Evolutionary conservation across 1,284 basidiomycete genomes (phyloP).

Genomic region (Xerocomus minutiporus): DNA sequence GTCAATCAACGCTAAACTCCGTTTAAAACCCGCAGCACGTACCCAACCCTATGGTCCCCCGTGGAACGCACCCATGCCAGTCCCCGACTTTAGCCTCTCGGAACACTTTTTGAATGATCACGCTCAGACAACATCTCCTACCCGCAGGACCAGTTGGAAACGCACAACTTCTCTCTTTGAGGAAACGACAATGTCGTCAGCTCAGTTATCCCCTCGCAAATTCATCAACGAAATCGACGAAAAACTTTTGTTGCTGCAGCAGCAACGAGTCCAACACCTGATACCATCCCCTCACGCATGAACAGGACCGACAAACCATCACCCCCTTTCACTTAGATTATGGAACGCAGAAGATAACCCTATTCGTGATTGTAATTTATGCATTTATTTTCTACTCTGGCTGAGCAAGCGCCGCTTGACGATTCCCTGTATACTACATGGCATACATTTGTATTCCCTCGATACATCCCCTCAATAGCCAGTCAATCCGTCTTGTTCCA

Average conservation of each 20-base stretch:
- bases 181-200: neutral
- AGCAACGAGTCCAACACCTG: slow-evolving; percentile 5
- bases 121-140: slow-evolving; percentile 2
- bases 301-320: neutral
- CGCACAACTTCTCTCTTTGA: neutral
- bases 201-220: slow-evolving; percentile 16
- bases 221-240: slow-evolving; percentile 21
- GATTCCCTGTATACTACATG: slow-evolving; percentile 3
- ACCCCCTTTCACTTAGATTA: neutral
- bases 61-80: slow-evolving; percentile 37
- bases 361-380: neutral
- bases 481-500: slow-evolving; percentile 55
- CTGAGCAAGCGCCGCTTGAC: neutral
- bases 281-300: neutral
- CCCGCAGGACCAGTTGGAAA: neutral
- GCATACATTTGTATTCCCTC: slow-evolving; percentile 15
- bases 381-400: neutral
- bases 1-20: slow-evolving; percentile 7
- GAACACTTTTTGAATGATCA: neutral
- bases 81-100: slow-evolving; percentile 4
- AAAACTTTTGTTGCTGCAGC: slow-evolving; percentile 19
- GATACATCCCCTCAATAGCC: neutral
- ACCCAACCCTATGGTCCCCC: slow-evolving; percentile 43
- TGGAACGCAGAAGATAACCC: neutral
- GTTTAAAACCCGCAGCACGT: slow-evolving; percentile 25